Evolutionary conservation across 805 yeast genomes (phyloP), one percentile per base, ranked within the genome.

Genomic region (Suhomyces pyralidae): DNA sequence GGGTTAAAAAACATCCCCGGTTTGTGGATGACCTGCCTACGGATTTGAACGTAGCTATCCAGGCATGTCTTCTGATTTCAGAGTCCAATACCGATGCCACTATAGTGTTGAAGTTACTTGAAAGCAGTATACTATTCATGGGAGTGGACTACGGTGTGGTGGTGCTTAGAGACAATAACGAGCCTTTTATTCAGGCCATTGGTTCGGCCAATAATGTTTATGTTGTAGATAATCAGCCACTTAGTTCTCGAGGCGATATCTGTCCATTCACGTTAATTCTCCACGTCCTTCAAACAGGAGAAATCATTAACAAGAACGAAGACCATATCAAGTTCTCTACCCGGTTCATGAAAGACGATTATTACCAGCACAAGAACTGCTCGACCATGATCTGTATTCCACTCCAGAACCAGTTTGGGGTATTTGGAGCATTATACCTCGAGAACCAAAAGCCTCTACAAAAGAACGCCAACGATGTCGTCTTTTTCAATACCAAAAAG

Each of bases 61-160:
- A 69, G 49, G 73, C 81, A 1, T 78, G 82, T 56, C 64, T 79
- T n/a, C 71, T 73, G 12, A 77, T 80, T n/a, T 74, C 81, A 1
- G 82, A 78, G 55, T 71, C 79, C 6, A 69, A 74, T 12, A 70
- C 72, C 47, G 63, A 67, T 43, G 67, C 66, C 3, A 59, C 71
- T 1, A 77, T 79, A 46, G 60, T 73, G 3, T 58, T 64, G 19
- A 74, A 68, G 43, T 55, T 81, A 15, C 61, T 79, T 0, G 70
- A 70, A 49, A 74, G 74, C 52, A 65, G 77, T 1, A 65, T 78
- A 12, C 51, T 59, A 36, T 71, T 76, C 45, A 58, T 74, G 1
- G 72, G 66, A n/a, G 67, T 68, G 20, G 63, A 61, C 24, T 68
- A 66, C 42, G 77, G 77, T 2, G 76, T 61, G 3, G 65, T 69